Evolutionary conservation across 2,329 filamentous ascomycete species (phyloP).

Genomic region (Microdochium paspali): DNA sequence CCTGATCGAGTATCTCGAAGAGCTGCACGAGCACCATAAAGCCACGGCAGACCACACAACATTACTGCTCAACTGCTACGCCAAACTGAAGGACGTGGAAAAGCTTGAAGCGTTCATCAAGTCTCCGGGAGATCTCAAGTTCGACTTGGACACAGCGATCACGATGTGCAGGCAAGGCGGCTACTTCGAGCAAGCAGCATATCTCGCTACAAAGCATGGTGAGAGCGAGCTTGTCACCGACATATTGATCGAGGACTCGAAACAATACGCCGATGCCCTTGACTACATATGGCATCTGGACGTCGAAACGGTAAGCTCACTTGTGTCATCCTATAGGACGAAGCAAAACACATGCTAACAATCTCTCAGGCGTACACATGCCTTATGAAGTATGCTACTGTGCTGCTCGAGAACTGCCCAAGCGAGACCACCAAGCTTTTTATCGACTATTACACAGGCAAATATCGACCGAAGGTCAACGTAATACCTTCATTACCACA

Average conservation of each 20-base stretch:
- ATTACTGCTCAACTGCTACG: conserved; percentile 89
- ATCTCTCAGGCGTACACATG: conserved; percentile 66
- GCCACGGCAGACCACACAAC: conserved; percentile 95
- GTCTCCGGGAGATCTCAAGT: conserved; percentile 86
- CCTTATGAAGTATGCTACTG: conserved; percentile 89
- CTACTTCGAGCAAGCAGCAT: conserved; percentile 94
- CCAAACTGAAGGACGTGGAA: conserved; percentile 92
- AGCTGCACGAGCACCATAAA: conserved; percentile 86
- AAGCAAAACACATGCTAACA: conserved; percentile 3
- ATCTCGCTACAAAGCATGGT: conserved; percentile 85
- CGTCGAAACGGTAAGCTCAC: conserved; percentile 55
- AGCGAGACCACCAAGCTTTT: conserved; percentile 77
- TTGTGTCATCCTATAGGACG: not conserved
- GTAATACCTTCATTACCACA: conserved; percentile 15
- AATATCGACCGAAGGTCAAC: conserved; percentile 66
- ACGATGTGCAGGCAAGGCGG: conserved; percentile 95
- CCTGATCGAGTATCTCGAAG: conserved; percentile 91
- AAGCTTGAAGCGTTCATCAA: conserved; percentile 97
- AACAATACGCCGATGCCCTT: conserved; percentile 78
- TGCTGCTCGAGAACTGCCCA: conserved; percentile 80
- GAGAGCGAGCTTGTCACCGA: conserved; percentile 92
- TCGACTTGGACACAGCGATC: conserved; percentile 94
- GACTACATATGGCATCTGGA: conserved; percentile 87
- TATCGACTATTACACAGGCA: conserved; percentile 88
- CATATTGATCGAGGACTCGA: conserved; percentile 91